phyloP scores from a whole-genome alignment of 2,329 filamentous ascomycete species.

The Aspergillus brunneoviolaceus region DNA sequence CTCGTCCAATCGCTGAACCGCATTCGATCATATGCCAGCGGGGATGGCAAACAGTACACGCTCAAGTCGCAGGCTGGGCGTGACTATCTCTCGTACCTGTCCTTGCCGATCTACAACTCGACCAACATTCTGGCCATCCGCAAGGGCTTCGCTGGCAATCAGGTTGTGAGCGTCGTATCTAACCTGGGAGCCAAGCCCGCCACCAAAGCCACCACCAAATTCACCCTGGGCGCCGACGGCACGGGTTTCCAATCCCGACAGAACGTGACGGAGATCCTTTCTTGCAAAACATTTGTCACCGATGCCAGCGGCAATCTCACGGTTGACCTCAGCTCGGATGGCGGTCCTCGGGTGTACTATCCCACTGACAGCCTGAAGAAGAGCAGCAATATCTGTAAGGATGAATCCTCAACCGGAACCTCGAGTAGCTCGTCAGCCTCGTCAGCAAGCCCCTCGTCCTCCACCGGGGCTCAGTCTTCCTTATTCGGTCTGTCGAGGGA shows the following conservation, averaged over 20 bases:
- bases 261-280: constrained; percentile 6
- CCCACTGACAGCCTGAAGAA: constrained; percentile 5
- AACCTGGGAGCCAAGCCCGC: constrained; percentile 33
- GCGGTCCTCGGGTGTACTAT: constrained; percentile 8
- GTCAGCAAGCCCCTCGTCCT: neutral
- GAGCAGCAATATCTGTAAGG: constrained; percentile 1
- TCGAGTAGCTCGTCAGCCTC: constrained; percentile 3
- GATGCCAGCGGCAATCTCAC: constrained; percentile 1
- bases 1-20: constrained; percentile 30
- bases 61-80: constrained; percentile 21
- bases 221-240: constrained; percentile 1
- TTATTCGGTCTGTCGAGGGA: neutral
- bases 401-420: neutral
- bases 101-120: constrained; percentile 43
- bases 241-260: constrained; percentile 4
- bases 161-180: constrained; percentile 42
- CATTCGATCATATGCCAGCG: constrained; percentile 43
- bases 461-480: neutral
- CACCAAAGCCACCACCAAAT: constrained; percentile 5
- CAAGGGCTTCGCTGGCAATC: constrained; percentile 40
- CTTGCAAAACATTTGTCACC: constrained; percentile 4
- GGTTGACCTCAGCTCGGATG: constrained; percentile 7
- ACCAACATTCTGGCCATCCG: constrained; percentile 45
- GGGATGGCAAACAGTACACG: constrained; percentile 43
- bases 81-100: constrained; percentile 16